Evolutionary conservation across 1,284 basidiomycete genomes (phyloP).

Genomic region (Sanghuangporus weigelae): DNA sequence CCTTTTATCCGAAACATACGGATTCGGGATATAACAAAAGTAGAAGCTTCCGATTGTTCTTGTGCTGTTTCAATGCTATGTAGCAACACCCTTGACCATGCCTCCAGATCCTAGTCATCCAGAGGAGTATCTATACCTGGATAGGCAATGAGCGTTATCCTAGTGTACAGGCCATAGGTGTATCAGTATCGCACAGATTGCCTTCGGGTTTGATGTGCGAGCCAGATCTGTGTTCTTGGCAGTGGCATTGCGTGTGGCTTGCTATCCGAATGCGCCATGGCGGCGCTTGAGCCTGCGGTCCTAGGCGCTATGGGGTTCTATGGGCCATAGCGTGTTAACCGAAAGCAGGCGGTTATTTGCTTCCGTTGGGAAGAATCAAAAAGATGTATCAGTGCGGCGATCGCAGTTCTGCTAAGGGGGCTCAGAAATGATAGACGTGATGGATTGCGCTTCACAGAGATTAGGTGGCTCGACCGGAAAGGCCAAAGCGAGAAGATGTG

Average conservation of each 20-base stretch:
- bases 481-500: not conserved
- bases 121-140: not conserved
- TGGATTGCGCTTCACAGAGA: not conserved
- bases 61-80: too few relatives aligned
- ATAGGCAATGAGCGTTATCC: not conserved
- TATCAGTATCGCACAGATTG: not conserved
- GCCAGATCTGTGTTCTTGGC: not conserved
- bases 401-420: not conserved
- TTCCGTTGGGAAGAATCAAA: not conserved
- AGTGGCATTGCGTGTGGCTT: not conserved
- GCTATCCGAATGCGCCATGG: not conserved
- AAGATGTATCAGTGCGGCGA: not conserved
- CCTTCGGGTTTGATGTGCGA: not conserved
- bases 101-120: not conserved
- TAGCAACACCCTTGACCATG: not conserved
- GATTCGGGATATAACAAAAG: not conserved
- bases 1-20: too few relatives aligned
- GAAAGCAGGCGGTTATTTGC: not conserved
- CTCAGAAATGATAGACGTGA: not conserved
- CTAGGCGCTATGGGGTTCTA: not conserved
- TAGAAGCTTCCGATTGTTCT: not conserved
- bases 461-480: not conserved
- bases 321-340: not conserved
- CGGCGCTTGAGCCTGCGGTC: not conserved
- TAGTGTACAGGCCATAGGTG: not conserved